A percentile compares a stretch with the other conserved stretches of the same genome.
Evolutionary conservation across 129 eudicot species (phyloP).

Genomic region (Flaveria robusta): DNA sequence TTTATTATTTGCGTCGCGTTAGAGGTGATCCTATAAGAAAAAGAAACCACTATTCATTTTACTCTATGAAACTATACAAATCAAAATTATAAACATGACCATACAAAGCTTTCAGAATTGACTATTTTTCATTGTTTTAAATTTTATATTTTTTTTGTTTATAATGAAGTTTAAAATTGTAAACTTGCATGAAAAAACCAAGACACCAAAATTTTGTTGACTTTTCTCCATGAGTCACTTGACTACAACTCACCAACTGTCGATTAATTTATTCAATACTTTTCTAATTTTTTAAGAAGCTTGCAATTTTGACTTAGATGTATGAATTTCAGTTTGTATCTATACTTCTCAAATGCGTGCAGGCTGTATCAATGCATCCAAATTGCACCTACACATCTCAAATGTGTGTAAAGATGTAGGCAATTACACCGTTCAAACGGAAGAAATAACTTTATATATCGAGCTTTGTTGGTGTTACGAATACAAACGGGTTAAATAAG

Average conservation of each 20-base stretch:
- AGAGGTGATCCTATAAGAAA: no score
- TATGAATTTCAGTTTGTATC: neutral
- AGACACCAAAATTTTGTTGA: neutral
- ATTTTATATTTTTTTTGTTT: neutral
- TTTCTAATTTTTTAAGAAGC: neutral
- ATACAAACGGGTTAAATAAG: no score
- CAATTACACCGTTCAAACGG: neutral
- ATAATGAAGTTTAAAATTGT: neutral
- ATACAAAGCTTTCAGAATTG: no score
- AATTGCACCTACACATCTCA: neutral
- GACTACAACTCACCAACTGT: slow-evolving; percentile 5
- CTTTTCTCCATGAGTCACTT: neutral
- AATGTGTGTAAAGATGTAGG: neutral
- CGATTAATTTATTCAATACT: neutral
- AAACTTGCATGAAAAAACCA: neutral
- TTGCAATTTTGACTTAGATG: neutral
- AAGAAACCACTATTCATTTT: no score
- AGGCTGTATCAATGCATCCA: neutral
- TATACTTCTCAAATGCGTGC: neutral
- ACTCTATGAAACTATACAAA: neutral
- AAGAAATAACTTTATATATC: neutral
- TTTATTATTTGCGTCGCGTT: no score
- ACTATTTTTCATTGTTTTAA: neutral
- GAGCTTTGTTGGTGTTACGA: no score
- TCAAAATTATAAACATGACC: no score